phyloP scores from a whole-genome alignment of 1,284 basidiomycete species.

The Melanopsichium pennsylvanicum region DNA sequence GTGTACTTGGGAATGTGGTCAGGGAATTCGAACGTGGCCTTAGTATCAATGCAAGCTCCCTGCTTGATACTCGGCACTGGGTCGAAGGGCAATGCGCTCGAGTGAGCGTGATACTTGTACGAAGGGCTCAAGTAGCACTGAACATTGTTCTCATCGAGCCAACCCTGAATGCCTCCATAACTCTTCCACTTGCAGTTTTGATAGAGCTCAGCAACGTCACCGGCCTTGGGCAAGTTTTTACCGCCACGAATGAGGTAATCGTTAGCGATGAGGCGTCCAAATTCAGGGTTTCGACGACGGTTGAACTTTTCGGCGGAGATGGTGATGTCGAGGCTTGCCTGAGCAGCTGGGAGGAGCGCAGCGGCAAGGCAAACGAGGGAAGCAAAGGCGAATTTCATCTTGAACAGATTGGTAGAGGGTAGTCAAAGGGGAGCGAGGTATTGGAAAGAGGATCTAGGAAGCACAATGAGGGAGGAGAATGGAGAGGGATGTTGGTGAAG shows the following conservation, averaged over 20 bases:
- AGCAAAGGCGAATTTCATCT: slow-evolving; percentile 35
- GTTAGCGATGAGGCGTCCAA: slow-evolving; percentile 11
- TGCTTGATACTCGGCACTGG: neutral
- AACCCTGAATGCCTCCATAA: slow-evolving; percentile 1
- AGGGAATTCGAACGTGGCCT: slow-evolving; percentile 13
- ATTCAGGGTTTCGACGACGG: slow-evolving; percentile 24
- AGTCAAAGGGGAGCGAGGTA: neutral
- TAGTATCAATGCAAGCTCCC: slow-evolving; percentile 23
- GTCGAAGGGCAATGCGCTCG: slow-evolving; percentile 14
- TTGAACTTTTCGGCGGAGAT: slow-evolving; percentile 15
- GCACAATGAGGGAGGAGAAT: neutral
- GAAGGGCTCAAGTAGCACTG: slow-evolving; percentile 33
- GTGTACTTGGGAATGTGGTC: slow-evolving; percentile 11
- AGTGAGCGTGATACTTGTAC: slow-evolving; percentile 35
- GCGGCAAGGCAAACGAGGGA: slow-evolving; percentile 22
- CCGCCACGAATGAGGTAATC: slow-evolving; percentile 9
- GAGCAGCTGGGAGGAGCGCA: slow-evolving; percentile 25
- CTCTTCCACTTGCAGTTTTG: slow-evolving; percentile 26
- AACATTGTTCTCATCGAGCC: slow-evolving; percentile 29
- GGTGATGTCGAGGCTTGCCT: slow-evolving; percentile 17
- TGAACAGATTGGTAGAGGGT: neutral
- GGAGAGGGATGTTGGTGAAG: neutral
- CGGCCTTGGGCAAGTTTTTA: slow-evolving; percentile 7
- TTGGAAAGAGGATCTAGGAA: too few relatives aligned
- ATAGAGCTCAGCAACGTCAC: slow-evolving; percentile 13